Evolutionary conservation across 306 rosid species (phyloP), one percentile per base, ranked within the genome.

Genomic region (Fagus crenata): DNA sequence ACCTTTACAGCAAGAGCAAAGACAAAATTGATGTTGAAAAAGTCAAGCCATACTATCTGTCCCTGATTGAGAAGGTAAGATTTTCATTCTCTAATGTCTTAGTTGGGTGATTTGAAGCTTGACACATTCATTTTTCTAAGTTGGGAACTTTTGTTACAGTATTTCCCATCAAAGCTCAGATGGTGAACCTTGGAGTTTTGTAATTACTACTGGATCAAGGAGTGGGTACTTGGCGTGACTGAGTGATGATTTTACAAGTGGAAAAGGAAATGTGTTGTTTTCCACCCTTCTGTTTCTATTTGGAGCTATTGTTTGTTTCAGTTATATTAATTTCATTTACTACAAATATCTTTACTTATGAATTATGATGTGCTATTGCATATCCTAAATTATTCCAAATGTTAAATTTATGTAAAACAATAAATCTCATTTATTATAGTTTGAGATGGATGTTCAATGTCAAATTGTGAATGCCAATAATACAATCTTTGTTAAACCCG

Each of bases 1-100:
- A 93, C 73, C 96, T 93, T 17, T 91, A 91, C 81, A 89, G 96
- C 75, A 93, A 91, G 77, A 90, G 98, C 90, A 91, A 93, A 83
- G 92, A 85, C 15, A 75, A 55, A 6, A 40, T 93, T 1, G 91
- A 90, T 4, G 83, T 89, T 0, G 90, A 93, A 71, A 69, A 87
- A 75, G 93, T 91, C 6, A 91, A 86, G 84, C 96, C 98, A 35
- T 93, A 91, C 32, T 93, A 93, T 77, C 58, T 86, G 0, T 89
- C 97, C 3, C 92, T 93, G 22, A 87, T 89, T 78, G 85, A 87
- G 37, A 93, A 91, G 91, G 98, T 91, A 14, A 81, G 83, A 76
- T 67, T 73, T 76, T 0, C 5, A 17, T 53, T 3, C 1, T 28
- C 28, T 40, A 35, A 9, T 32, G 28, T 73, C 9, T 69, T 11